Base-by-base conservation (phyloP, 2,329 filamentous ascomycete genomes). In the Karstenula rhodostoma region DNA sequence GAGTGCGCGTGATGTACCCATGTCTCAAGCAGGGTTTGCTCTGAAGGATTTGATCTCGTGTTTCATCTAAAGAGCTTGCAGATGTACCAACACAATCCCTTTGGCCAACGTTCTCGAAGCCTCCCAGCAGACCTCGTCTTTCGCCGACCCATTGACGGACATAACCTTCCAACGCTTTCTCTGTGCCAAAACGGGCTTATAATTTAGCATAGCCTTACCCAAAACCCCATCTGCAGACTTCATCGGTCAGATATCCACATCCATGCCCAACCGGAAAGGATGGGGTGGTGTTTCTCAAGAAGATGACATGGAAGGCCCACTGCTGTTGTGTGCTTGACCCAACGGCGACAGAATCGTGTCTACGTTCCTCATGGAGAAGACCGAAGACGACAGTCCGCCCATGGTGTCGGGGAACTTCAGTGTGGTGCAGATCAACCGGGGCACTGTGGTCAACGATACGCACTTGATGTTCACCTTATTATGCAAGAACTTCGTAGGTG, bases 181-280 rank as follows among this genome's bases (percentile, higher is more conserved):
- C 58, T 63, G 63, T 17, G 63, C 65, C 5, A 57, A 54, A 19
- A 64, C 65, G 22, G 32, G 46, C 17, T 68, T 68, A 33, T 57
- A 55, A 23, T 69, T 70, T 40, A 62, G 61, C 27, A 58, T 70
- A n/a, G 64, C 67, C n/a, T 51, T 70, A n/a, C 67, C 65, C 19
- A 29, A 63, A 40, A 60, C 53, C 52, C 58, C 63, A 3, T 17
- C 54, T 22, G 43, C 54, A 23, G 62, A 60, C 17, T 69, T 68
- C 63, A 69, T 71, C 54, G 68, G 68, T n/a, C 67, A 67, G 40
- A 57, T 71, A 13, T 54, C 60, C 13, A 62, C 62, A 27, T 57
- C 68, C 10, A 58, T 65, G 12, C 54, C 55, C 22, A 49, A 58
- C 25, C 61, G 66, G 9, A 56, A 58, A 19, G 68, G 67, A 12